These are phyloP conservation scores for Protostelium mycophagum DNA, from an alignment of 78 protist genomes.

Conservation along the genomic window DNA sequence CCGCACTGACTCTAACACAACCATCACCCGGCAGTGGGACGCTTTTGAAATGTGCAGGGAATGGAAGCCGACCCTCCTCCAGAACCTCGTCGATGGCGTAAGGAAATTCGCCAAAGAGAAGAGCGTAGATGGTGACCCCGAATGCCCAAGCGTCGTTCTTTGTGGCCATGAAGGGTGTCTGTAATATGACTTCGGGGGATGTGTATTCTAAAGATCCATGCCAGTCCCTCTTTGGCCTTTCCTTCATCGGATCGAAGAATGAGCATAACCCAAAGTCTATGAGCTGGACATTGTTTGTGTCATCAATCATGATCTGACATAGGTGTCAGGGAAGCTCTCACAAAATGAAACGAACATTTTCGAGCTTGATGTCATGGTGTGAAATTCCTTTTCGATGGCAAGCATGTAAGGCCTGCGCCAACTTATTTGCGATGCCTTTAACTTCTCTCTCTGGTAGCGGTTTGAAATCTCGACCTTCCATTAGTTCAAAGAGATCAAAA, in stretches of 20 bases:
- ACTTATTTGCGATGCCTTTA: neutral
- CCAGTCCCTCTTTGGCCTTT: neutral
- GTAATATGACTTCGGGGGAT: neutral
- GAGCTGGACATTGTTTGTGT: neutral
- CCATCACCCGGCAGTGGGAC: neutral
- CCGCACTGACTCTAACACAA: neutral
- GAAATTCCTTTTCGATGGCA: neutral
- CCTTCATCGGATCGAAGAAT: neutral
- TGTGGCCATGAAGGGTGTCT: neutral
- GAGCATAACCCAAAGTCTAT: neutral
- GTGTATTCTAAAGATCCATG: neutral
- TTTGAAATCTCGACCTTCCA: neutral
- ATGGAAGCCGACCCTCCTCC: neutral
- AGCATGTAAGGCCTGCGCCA: neutral
- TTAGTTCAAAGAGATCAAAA: neutral
- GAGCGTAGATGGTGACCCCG: neutral
- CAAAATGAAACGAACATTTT: neutral
- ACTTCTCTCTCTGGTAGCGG: neutral
- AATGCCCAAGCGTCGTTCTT: neutral
- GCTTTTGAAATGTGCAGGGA: neutral
- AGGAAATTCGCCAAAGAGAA: neutral
- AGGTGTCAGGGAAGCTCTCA: neutral
- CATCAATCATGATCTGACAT: neutral
- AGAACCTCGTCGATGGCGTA: too few species aligned
- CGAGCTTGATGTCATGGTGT: neutral